Conservation (phyloP, 2,329 filamentous ascomycete genomes). For the Apiospora rasikravindrae region DNA sequence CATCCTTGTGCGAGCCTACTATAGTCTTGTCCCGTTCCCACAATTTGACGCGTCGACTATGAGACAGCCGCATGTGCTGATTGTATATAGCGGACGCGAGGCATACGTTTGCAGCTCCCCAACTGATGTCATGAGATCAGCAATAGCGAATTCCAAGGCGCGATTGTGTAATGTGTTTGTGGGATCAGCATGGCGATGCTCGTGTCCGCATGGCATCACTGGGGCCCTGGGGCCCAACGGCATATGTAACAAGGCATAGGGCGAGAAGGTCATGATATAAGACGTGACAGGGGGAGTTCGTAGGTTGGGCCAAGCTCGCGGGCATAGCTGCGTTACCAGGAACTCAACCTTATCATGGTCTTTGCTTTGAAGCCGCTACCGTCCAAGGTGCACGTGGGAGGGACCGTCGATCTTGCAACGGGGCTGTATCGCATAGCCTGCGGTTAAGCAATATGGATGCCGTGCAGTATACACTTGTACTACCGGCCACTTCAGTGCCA, state of each 20-base stretch:
- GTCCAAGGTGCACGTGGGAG: conserved; percentile 7
- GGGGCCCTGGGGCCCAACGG: background rate
- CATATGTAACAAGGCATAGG: background rate
- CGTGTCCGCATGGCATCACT: background rate
- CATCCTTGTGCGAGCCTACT: background rate
- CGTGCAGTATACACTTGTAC: background rate
- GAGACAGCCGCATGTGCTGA: conserved; percentile 5
- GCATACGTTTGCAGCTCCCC: background rate
- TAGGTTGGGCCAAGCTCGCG: background rate
- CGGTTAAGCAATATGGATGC: background rate
- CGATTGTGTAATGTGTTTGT: background rate
- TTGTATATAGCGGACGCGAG: background rate
- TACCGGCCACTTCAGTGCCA: too few relatives aligned
- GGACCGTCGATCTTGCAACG: background rate
- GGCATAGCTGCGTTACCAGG: background rate
- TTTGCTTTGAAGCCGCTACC: background rate
- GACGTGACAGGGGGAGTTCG: background rate
- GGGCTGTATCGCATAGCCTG: background rate
- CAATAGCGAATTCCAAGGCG: background rate
- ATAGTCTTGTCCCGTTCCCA: conserved; percentile 2
- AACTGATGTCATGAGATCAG: conserved; percentile 12
- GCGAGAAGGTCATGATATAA: background rate
- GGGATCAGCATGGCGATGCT: background rate
- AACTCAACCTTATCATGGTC: background rate
- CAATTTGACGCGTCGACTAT: conserved; percentile 9